These are phyloP conservation scores for Ascochyta pisi DNA, from an alignment of 2,329 filamentous ascomycete genomes.

Conservation along the genomic window DNA sequence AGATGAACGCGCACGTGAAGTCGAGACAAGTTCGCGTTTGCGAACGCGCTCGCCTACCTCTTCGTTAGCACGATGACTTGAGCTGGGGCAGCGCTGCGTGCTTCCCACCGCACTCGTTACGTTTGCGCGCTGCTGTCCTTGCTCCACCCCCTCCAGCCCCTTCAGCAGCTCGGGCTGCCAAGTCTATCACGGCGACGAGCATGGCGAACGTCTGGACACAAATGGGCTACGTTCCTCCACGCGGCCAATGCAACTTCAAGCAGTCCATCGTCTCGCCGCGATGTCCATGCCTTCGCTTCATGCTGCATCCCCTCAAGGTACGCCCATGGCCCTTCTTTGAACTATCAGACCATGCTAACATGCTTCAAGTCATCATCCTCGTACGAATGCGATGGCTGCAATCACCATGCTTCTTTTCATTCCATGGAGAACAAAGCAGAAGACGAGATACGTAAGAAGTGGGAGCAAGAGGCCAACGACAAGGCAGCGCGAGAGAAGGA, in stretches of 20 bases:
- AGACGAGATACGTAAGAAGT: constrained; percentile 55
- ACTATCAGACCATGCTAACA: not conserved
- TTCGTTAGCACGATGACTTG: constrained; percentile 1
- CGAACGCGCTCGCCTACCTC: not conserved
- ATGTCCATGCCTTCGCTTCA: constrained; percentile 63
- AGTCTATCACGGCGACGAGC: constrained; percentile 22
- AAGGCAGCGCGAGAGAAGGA: constrained; percentile 26
- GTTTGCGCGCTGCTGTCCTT: not conserved
- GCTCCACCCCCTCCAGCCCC: not conserved
- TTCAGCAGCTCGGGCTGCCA: not conserved
- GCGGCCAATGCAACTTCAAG: constrained; percentile 60
- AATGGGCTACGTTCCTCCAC: constrained; percentile 60
- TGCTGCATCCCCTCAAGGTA: constrained; percentile 64
- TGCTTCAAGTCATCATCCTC: constrained; percentile 53
- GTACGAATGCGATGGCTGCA: constrained; percentile 64
- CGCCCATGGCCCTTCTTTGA: not conserved
- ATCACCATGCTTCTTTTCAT: constrained; percentile 63
- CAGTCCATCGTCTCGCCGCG: constrained; percentile 53
- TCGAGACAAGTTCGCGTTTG: constrained; percentile 29
- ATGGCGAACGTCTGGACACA: constrained; percentile 57
- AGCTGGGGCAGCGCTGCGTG: not conserved
- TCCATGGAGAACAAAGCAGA: constrained; percentile 60
- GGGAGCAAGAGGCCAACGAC: constrained; percentile 51
- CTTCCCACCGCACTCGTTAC: not conserved
- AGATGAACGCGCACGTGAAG: constrained; percentile 25